phyloP scores from a whole-genome alignment of 2,329 filamentous ascomycete species.

The Cercospora zeae-maydis region DNA sequence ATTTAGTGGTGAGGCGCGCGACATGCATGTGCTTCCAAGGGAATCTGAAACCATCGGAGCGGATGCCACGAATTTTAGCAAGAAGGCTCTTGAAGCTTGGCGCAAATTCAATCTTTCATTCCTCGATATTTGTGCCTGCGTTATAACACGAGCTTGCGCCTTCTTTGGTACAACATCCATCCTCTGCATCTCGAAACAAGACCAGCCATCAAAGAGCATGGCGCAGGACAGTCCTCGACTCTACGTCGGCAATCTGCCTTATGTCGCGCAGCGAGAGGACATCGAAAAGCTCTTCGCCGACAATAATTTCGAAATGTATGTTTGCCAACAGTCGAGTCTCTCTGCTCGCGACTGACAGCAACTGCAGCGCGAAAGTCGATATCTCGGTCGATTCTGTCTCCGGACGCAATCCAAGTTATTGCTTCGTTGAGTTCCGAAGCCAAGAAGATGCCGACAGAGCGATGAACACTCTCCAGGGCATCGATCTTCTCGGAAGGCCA shows the following conservation, averaged over 20 bases:
- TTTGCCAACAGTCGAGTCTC: neutral
- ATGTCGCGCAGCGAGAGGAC: constrained; percentile 52
- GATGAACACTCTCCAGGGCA: constrained; percentile 55
- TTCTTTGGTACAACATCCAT: neutral
- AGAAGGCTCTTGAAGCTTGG: constrained; percentile 3
- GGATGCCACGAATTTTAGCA: constrained; percentile 8
- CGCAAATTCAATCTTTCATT: constrained; percentile 2
- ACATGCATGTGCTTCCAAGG: neutral
- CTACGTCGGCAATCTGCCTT: constrained; percentile 55
- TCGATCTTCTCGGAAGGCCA: constrained; percentile 54
- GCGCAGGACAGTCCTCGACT: constrained; percentile 28
- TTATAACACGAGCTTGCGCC: neutral
- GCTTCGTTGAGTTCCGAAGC: constrained; percentile 65
- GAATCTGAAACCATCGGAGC: neutral
- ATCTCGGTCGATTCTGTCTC: constrained; percentile 67
- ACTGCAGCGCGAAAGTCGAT: constrained; percentile 56
- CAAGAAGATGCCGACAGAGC: constrained; percentile 56
- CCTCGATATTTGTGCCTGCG: constrained; percentile 4
- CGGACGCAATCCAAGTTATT: constrained; percentile 68
- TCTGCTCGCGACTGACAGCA: neutral
- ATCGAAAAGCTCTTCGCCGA: constrained; percentile 48
- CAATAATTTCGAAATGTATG: constrained; percentile 38
- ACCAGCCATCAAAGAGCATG: neutral
- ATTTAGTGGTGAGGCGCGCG: too few relatives aligned
- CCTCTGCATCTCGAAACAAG: neutral